Evolutionary conservation across 2,329 filamentous ascomycete genomes (phyloP).

Genomic region (Colletotrichum sp.): DNA sequence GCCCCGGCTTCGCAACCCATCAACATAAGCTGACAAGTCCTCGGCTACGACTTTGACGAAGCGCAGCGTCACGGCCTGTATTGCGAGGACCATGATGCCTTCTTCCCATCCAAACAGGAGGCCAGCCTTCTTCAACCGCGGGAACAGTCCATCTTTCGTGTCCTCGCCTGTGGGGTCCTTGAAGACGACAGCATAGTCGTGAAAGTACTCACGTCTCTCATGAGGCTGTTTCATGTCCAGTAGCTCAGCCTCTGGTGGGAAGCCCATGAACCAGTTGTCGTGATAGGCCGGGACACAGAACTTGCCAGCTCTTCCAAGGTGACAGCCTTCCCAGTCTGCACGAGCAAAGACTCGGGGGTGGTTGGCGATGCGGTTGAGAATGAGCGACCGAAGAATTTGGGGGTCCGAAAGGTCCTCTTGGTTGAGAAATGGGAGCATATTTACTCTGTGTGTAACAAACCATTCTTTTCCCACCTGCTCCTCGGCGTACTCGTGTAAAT

Average conservation of each 20-base stretch:
- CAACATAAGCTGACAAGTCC: neutral
- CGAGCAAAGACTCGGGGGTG: neutral
- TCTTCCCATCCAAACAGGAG: conserved; percentile 4
- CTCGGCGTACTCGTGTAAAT: neutral
- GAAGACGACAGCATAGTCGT: neutral
- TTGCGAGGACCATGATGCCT: neutral
- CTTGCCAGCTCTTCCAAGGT: neutral
- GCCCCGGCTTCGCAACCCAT: neutral
- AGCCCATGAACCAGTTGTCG: conserved; percentile 14
- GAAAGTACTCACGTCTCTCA: neutral
- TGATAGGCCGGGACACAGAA: neutral
- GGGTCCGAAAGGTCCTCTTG: neutral
- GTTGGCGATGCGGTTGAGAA: neutral
- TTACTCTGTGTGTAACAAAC: neutral
- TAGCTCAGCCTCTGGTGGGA: neutral
- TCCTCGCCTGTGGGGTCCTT: neutral
- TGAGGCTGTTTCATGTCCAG: neutral
- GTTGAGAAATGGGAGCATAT: conserved; percentile 3
- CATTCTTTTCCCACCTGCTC: neutral
- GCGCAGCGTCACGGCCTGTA: neutral
- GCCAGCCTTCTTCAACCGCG: neutral
- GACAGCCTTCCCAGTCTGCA: neutral
- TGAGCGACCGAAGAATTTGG: neutral
- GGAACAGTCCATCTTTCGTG: neutral
- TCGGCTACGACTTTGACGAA: neutral